Evolutionary conservation across 2,329 filamentous ascomycete species (phyloP), one percentile per base, ranked within the genome.

Genomic region (Clathrospora elynae): DNA sequence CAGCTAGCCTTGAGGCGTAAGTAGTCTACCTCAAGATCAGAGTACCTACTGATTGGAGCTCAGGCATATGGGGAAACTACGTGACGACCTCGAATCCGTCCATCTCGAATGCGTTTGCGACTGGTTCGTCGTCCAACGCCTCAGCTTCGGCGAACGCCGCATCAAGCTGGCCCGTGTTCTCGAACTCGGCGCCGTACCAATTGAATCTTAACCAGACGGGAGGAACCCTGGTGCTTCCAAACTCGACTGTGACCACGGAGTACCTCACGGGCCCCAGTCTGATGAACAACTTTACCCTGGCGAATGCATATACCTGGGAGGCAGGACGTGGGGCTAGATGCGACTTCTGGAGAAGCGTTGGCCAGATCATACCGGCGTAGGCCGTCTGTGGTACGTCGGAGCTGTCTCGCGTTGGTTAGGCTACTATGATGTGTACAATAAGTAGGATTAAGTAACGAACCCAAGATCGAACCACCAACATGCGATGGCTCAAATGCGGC

Each of bases 191-290:
- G 8, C 37, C 37, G 7, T 40, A 40, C 2, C 37, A 34, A 12
- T 16, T 40, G 4, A 9, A 52, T 33, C 20, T 58, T 11, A 55
- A 56, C 19, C 31, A 37, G n/a, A 58, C 55, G 5, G 55, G 55
- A 10, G 55, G 55, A 8, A 38, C 31, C 23, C 18, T 34, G 17
- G 20, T 19, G 28, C 7, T 12, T 19, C 11, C 18, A 24, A 7
- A 7, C 18, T 26, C 20, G 7, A 20, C 30, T n/a, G 30, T 40
- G 5, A 46, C 39, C n/a, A 31, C 46, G 9, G 51, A 47, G 12
- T 40, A 51, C 17, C 41, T 44, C 8, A 23, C 7, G 13, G 35
- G 41, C 10, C 42, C 44, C 6, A 49, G 52, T 10, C 22, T 55
- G n/a, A 6, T 12, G 25, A 42, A 49, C 28, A 28, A 31, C 5